A percentile compares a stretch with the other conserved stretches of the same genome.
phyloP scores from a whole-genome alignment of 345 rosid species.

The Psidium guajava region DNA sequence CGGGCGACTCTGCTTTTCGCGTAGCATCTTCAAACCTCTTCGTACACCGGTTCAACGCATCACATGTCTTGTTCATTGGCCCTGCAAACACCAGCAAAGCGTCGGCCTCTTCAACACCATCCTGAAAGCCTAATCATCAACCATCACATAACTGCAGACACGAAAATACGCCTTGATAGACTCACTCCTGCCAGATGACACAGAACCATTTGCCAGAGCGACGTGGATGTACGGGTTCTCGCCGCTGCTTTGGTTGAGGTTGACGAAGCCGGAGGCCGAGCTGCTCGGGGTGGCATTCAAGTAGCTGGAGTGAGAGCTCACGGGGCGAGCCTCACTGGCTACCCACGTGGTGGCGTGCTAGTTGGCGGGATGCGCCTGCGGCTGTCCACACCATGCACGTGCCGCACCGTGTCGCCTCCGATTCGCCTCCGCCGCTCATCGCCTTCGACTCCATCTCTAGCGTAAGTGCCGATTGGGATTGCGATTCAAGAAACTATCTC shows the following conservation, averaged over 20 bases:
- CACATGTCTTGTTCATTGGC: constrained; percentile 9
- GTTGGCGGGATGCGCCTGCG: not conserved
- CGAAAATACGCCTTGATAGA: not conserved
- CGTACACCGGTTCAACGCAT: constrained; percentile 8
- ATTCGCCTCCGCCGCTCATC: not conserved
- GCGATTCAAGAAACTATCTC: not conserved
- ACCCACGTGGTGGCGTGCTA: not conserved
- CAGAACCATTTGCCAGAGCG: not conserved
- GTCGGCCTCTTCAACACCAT: not conserved
- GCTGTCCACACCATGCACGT: not conserved
- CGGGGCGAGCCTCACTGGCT: not conserved
- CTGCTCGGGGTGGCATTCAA: not conserved
- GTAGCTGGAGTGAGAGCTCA: not conserved
- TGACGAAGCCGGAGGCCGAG: not conserved
- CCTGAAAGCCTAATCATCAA: not conserved
- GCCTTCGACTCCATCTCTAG: no score
- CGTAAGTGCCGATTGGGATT: not conserved
- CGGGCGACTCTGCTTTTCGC: constrained; percentile 45
- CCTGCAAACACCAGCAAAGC: not conserved
- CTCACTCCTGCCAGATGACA: not conserved
- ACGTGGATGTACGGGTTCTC: not conserved
- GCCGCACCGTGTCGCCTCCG: not conserved
- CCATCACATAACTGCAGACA: not conserved
- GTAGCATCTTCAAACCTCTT: constrained; percentile 46
- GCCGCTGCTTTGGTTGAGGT: not conserved